Conservation (phyloP, 2,329 filamentous ascomycete species). For the Apiospora arundinis region DNA sequence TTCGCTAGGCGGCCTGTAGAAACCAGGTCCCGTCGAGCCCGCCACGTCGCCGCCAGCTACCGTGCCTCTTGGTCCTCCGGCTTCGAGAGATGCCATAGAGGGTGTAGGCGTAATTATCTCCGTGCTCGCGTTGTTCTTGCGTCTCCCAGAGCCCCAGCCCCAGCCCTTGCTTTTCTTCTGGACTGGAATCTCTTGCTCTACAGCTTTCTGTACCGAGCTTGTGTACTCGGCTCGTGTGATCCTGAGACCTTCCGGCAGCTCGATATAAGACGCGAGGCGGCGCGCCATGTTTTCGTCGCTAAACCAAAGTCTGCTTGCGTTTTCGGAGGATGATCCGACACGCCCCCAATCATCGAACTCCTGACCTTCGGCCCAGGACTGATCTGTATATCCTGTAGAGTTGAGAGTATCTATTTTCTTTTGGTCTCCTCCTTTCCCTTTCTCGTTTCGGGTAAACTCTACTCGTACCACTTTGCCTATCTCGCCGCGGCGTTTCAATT, state of each 20-base stretch:
- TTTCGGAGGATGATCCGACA: slow-evolving; percentile 40
- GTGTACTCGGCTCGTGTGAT: slow-evolving; percentile 20
- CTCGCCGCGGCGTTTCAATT: slow-evolving; percentile 37
- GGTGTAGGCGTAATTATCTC: neutral
- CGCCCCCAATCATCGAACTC: slow-evolving; percentile 56
- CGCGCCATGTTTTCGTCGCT: slow-evolving; percentile 52
- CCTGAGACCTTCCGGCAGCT: slow-evolving; percentile 31
- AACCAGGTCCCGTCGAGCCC: neutral
- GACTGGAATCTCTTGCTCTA: slow-evolving; percentile 37
- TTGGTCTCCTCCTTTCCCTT: neutral
- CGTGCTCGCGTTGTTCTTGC: neutral
- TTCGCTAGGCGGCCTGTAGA: neutral
- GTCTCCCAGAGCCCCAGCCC: slow-evolving; percentile 35
- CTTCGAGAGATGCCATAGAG: slow-evolving; percentile 34
- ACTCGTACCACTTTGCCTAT: slow-evolving; percentile 34
- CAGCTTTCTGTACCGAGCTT: slow-evolving; percentile 38
- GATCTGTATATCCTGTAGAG: slow-evolving; percentile 25
- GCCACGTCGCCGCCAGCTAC: slow-evolving; percentile 21
- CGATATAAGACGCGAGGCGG: slow-evolving; percentile 52
- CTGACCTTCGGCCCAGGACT: slow-evolving; percentile 26
- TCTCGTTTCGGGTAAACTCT: slow-evolving; percentile 9
- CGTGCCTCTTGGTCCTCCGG: slow-evolving; percentile 37
- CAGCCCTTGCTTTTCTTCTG: slow-evolving; percentile 43
- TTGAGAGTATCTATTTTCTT: slow-evolving; percentile 19
- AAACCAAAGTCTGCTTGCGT: slow-evolving; percentile 48